These are phyloP conservation scores for Diaporthe batatas DNA, from an alignment of 2,329 filamentous ascomycete species.

Conservation along the genomic window DNA sequence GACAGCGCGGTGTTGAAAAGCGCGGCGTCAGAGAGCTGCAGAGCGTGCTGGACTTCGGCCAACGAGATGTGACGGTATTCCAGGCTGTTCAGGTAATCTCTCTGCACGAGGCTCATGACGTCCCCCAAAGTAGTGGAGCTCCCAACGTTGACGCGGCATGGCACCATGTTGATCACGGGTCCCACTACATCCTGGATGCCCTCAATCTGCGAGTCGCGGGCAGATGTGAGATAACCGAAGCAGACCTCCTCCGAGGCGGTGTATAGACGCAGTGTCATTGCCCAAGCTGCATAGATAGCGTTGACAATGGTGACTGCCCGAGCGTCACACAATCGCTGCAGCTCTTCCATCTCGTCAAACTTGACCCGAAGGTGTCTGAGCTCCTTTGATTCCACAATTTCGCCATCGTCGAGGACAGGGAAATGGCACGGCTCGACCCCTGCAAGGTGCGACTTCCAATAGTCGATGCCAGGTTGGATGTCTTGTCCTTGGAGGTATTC, in stretches of 20 bases:
- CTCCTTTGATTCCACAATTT: slow-evolving; percentile 33
- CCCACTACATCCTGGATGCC: slow-evolving; percentile 46
- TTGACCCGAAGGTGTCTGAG: slow-evolving; percentile 11
- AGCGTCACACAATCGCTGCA: slow-evolving; percentile 12
- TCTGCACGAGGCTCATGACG: slow-evolving; percentile 18
- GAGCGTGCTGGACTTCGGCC: slow-evolving; percentile 24
- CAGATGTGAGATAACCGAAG: slow-evolving; percentile 45
- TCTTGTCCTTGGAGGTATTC: slow-evolving; percentile 43
- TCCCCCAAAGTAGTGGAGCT: slow-evolving; percentile 4
- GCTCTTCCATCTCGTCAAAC: neutral
- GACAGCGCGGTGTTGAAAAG: slow-evolving; percentile 32
- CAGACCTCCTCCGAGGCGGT: slow-evolving; percentile 36
- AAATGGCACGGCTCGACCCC: slow-evolving; percentile 49
- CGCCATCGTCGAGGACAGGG: slow-evolving; percentile 44
- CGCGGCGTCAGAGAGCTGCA: neutral
- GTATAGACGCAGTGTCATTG: slow-evolving; percentile 37
- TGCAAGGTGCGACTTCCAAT: slow-evolving; percentile 48
- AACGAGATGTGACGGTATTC: slow-evolving; percentile 20
- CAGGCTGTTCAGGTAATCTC: slow-evolving; percentile 15
- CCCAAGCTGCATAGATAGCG: slow-evolving; percentile 42
- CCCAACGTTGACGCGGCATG: neutral
- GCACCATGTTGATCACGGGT: slow-evolving; percentile 38
- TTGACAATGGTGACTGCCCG: slow-evolving; percentile 45
- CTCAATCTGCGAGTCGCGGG: slow-evolving; percentile 46
- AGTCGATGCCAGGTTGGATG: slow-evolving; percentile 44